phyloP scores from a whole-genome alignment of 208 protist genomes.

The Phytomonas francai region DNA sequence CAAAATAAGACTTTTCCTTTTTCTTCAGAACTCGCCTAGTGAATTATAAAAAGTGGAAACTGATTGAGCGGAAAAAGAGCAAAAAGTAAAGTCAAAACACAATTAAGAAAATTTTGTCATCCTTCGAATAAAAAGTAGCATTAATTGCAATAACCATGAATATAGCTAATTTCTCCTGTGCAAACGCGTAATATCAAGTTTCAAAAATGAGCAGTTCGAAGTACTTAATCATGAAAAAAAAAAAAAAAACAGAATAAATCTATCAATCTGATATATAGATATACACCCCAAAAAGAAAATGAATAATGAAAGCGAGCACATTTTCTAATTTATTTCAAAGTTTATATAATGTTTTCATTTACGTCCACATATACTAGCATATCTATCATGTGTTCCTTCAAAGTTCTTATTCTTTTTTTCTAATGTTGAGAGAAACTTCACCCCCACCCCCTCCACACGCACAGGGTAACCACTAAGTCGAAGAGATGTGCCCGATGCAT shows the following conservation, averaged over 20 bases:
- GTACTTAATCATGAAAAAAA: conserved; percentile 1
- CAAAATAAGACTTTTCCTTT: neutral
- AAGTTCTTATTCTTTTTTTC: neutral
- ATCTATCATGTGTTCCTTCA: neutral
- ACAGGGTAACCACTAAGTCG: neutral
- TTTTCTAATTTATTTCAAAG: neutral
- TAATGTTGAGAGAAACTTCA: neutral
- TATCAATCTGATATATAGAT: neutral
- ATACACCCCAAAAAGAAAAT: conserved; percentile 4
- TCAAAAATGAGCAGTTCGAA: conserved; percentile 6
- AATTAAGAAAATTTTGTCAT: neutral
- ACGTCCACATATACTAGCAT: neutral
- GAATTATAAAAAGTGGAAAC: neutral
- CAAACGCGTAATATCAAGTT: neutral
- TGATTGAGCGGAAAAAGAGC: neutral
- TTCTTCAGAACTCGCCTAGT: neutral
- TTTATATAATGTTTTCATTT: neutral
- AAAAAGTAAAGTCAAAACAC: conserved; percentile 7
- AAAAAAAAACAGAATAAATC: conserved; percentile 6
- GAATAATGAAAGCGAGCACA: neutral
- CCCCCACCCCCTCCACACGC: too few relatives aligned
- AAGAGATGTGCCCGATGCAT: neutral
- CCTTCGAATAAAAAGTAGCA: neutral
- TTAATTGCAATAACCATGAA: neutral
- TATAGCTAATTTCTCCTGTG: neutral